These are phyloP conservation scores for Batrachochytrium dendrobatidis DNA, from an alignment of 371 early-diverging fungal species.

Conservation along the genomic window DNA sequence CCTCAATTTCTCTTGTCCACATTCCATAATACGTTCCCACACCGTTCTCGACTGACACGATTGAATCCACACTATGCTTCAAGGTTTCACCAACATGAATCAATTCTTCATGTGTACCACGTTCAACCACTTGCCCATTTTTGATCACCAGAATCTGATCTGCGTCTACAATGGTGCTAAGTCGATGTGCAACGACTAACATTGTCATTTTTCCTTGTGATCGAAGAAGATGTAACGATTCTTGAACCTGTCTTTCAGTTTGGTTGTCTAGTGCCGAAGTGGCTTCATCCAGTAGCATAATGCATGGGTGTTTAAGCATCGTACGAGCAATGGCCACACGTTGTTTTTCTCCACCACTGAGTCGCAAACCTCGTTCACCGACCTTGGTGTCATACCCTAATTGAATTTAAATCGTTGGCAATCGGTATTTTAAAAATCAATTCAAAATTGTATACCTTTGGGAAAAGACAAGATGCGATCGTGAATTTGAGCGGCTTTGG, in stretches of 20 bases:
- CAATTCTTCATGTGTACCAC: constrained; percentile 67
- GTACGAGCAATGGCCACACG: constrained; percentile 84
- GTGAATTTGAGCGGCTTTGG: constrained; percentile 66
- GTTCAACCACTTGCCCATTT: constrained; percentile 65
- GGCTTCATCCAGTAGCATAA: constrained; percentile 53
- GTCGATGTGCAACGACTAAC: constrained; percentile 74
- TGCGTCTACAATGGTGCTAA: constrained; percentile 78
- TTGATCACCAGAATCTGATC: constrained; percentile 81
- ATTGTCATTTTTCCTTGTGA: constrained; percentile 30
- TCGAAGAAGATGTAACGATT: constrained; percentile 62
- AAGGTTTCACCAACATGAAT: constrained; percentile 40
- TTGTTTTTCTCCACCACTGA: constrained; percentile 91
- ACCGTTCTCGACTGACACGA: constrained; percentile 10
- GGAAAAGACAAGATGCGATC: constrained; percentile 35
- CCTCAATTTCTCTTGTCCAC: constrained; percentile 87
- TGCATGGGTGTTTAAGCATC: constrained; percentile 53
- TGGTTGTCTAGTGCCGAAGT: constrained; percentile 87
- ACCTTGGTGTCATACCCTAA: constrained; percentile 83
- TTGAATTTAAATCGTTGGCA: not conserved
- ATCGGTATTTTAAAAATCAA: constrained; percentile 21
- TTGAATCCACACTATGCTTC: constrained; percentile 24
- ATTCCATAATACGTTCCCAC: constrained; percentile 62
- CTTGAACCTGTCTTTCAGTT: constrained; percentile 78
- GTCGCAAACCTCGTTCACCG: constrained; percentile 88
- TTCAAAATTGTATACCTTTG: constrained; percentile 18